These are phyloP conservation scores for Exsudoporus floridanus DNA, from an alignment of 1,284 basidiomycete genomes.

Conservation along the genomic window DNA sequence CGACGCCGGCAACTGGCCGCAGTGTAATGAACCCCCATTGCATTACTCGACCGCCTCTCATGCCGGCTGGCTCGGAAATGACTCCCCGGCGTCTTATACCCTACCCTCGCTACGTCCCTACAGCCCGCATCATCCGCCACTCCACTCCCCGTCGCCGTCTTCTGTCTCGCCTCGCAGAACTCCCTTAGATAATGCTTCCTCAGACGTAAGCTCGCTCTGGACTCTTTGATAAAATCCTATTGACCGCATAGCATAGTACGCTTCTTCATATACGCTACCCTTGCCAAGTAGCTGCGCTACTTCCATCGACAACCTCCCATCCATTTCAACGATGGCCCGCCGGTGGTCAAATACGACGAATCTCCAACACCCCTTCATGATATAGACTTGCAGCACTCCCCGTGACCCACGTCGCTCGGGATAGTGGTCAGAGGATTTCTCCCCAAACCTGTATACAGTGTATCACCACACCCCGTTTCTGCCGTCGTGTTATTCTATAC, in stretches of 20 bases:
- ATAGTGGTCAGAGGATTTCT: conserved; percentile 9
- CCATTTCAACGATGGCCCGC: conserved; percentile 36
- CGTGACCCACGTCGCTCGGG: background rate
- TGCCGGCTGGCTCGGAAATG: conserved; percentile 30
- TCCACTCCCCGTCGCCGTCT: conserved; percentile 31
- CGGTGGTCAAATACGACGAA: conserved; percentile 32
- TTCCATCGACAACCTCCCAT: conserved; percentile 34
- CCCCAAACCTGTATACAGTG: conserved; percentile 15
- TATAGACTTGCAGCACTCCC: conserved; percentile 27
- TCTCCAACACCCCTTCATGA: conserved; percentile 35
- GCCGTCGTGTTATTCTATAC: conserved; percentile 14
- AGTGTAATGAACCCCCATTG: conserved; percentile 21
- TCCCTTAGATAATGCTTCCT: conserved; percentile 23
- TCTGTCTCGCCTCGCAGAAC: conserved; percentile 29
- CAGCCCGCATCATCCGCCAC: conserved; percentile 26
- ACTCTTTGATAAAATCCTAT: background rate
- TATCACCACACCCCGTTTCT: conserved; percentile 12
- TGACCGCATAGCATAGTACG: conserved; percentile 22
- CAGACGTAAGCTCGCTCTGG: conserved; percentile 27
- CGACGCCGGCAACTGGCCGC: conserved; percentile 22
- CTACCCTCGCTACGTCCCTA: conserved; percentile 33
- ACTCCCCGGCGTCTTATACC: conserved; percentile 29
- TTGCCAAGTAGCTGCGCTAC: conserved; percentile 30
- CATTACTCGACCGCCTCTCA: conserved; percentile 30
- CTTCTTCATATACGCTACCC: conserved; percentile 27